Evolutionary conservation across 805 yeast genomes (phyloP).

Genomic region (Priceomyces carsonii): DNA sequence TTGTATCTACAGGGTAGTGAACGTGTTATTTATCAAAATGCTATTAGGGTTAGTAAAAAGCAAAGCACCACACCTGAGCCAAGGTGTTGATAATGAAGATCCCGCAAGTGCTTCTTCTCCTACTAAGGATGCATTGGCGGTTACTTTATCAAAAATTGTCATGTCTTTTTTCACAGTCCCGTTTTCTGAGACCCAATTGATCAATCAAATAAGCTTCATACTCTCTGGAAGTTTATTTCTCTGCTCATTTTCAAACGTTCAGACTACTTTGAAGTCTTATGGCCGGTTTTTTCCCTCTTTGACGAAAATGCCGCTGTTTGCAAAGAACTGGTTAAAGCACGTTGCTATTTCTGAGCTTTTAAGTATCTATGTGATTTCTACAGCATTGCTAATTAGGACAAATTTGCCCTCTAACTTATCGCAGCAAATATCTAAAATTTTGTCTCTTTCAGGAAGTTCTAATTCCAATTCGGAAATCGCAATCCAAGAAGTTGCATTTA

Average conservation of each 20-base stretch:
- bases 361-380: conserved; percentile 53
- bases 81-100: not conserved
- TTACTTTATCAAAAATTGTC: conserved; percentile 45
- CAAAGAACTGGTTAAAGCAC: conserved; percentile 36
- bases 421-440: conserved; percentile 37
- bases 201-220: conserved; percentile 49
- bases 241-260: conserved; percentile 65
- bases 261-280: conserved; percentile 58
- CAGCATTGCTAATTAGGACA: conserved; percentile 50
- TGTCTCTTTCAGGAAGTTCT: conserved; percentile 35
- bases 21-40: conserved; percentile 41
- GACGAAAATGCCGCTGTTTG: conserved; percentile 13
- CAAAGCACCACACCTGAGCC: not conserved
- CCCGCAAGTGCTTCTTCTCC: conserved; percentile 11
- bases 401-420: conserved; percentile 48
- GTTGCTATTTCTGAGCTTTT: conserved; percentile 45
- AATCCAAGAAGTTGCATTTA: conserved; percentile 42
- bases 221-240: conserved; percentile 60
- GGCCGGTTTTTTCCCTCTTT: conserved; percentile 27
- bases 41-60: conserved; percentile 27
- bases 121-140: conserved; percentile 49
- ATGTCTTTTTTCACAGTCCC: conserved; percentile 25
- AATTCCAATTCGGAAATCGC: conserved; percentile 18
- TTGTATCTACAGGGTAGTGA: conserved; percentile 49
- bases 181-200: conserved; percentile 39